Conservation (phyloP, 73 alveolate species). For the Durusdinium trenchii region DNA sequence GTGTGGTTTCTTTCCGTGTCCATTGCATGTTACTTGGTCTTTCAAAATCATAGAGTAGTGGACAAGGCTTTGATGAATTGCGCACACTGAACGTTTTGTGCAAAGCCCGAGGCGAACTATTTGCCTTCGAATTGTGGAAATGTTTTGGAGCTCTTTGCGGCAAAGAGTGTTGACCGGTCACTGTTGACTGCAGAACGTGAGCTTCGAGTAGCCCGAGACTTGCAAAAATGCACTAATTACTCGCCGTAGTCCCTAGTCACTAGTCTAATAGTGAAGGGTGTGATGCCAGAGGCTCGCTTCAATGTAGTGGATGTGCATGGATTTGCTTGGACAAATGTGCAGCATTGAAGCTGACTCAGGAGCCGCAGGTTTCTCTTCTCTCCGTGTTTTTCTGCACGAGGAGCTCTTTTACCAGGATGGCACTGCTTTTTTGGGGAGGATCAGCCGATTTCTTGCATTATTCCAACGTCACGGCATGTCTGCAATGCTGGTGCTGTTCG, state of each 20-base stretch:
- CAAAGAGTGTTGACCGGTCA: conserved; percentile 14
- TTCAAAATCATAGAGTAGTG: too few relatives aligned
- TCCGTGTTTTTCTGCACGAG: conserved; percentile 81
- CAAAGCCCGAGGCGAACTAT: conserved; percentile 72
- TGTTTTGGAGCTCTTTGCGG: conserved; percentile 58
- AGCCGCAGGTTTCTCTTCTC: conserved; percentile 65
- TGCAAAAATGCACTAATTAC: neutral
- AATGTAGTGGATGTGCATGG: neutral
- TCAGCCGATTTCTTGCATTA: neutral
- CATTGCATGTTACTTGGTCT: too few relatives aligned
- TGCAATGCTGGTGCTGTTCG: conserved; percentile 83
- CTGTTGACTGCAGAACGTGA: conserved; percentile 84
- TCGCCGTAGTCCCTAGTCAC: neutral
- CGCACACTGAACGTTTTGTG: neutral
- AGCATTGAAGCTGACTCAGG: conserved; percentile 23
- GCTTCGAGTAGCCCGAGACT: conserved; percentile 51
- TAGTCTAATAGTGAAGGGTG: neutral
- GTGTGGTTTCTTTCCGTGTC: too few relatives aligned
- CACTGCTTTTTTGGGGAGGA: neutral
- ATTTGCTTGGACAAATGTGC: neutral
- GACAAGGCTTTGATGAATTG: too few relatives aligned
- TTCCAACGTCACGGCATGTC: conserved; percentile 54
- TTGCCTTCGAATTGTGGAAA: conserved; percentile 76
- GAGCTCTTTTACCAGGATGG: conserved; percentile 55
- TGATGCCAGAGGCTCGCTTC: neutral